A percentile compares a stretch with the other conserved stretches of the same genome.
Conservation (phyloP, 345 rosid genomes). For the Alliaria petiolata region DNA sequence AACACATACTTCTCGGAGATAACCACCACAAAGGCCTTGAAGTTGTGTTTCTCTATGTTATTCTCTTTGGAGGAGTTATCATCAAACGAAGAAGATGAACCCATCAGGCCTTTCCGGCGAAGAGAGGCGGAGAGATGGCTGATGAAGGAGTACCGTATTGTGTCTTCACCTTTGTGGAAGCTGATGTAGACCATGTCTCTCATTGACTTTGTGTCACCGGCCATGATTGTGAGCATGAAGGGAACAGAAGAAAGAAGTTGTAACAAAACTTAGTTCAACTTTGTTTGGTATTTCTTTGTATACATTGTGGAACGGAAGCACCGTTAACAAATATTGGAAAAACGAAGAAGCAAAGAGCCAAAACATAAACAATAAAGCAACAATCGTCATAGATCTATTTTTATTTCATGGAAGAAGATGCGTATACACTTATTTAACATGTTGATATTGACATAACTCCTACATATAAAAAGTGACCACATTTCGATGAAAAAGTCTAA, state of each 20-base stretch:
- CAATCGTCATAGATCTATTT: neutral
- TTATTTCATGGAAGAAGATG: neutral
- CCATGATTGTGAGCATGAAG: neutral
- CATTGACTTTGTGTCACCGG: neutral
- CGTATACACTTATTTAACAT: neutral
- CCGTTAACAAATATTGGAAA: neutral
- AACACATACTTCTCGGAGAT: neutral
- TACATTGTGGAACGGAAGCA: neutral
- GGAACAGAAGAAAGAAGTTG: neutral
- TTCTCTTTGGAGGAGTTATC: neutral
- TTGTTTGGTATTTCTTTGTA: no score
- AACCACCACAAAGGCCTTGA: neutral
- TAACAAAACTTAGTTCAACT: neutral
- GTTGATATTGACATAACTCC: neutral
- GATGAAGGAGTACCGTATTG: neutral
- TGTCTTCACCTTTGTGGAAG: neutral
- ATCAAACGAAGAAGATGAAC: neutral
- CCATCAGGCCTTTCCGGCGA: neutral
- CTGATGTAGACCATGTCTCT: neutral
- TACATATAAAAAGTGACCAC: neutral
- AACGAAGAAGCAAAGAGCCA: neutral
- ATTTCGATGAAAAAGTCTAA: neutral
- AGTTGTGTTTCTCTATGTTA: neutral
- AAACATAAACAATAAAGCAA: neutral
- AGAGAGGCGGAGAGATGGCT: conserved; percentile 1